A percentile compares a stretch with the other conserved stretches of the same genome.
Conservation (phyloP, 2,329 filamentous ascomycete genomes). For the Xylariaceae sp. region DNA sequence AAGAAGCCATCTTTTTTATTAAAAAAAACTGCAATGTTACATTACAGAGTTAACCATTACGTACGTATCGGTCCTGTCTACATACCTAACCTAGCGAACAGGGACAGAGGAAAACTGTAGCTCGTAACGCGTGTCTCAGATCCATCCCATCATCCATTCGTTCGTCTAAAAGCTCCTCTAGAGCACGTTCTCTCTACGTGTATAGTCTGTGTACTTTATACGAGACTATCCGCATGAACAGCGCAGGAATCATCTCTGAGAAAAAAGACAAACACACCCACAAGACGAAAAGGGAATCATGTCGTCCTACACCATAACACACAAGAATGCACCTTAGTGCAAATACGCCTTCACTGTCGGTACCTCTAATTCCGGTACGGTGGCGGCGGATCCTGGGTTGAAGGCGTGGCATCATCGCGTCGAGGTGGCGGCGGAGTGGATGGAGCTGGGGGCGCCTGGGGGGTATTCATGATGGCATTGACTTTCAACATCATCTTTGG, state of each 20-base stretch:
- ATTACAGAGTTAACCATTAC: too few species aligned
- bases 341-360: not conserved
- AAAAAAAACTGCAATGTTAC: too few species aligned
- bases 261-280: not conserved
- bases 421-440: not conserved
- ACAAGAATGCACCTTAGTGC: not conserved
- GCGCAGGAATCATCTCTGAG: not conserved
- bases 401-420: not conserved
- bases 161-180: not conserved
- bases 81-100: too few species aligned
- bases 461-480: constrained; percentile 17
- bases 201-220: not conserved
- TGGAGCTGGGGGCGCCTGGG: constrained; percentile 5
- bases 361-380: constrained; percentile 11
- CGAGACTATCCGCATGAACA: not conserved
- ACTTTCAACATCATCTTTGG: constrained; percentile 59
- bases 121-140: not conserved
- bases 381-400: constrained; percentile 12
- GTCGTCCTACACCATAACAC: not conserved
- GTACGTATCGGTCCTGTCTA: too few species aligned
- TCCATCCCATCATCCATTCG: not conserved
- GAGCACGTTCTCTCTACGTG: not conserved
- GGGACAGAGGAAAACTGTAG: not conserved
- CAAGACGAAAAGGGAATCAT: not conserved
- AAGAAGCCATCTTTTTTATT: too few species aligned